Conservation (phyloP, 2,329 filamentous ascomycete species). For the Colletotrichum costaricense region DNA sequence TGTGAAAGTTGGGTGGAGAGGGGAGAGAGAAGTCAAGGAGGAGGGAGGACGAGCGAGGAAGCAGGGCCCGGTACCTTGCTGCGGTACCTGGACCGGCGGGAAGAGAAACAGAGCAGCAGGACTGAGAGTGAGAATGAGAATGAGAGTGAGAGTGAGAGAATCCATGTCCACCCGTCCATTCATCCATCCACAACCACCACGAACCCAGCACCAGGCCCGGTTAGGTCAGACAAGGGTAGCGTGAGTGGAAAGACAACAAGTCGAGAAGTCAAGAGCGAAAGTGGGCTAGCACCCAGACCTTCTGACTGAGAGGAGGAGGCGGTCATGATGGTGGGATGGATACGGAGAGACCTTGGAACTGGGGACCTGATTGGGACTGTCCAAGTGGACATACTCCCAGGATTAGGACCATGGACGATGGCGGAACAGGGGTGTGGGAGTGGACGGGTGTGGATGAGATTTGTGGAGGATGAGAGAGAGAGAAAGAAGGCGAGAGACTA, state of each 20-base stretch:
- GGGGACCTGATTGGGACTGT: conserved; percentile 23
- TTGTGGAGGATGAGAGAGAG: conserved; percentile 18
- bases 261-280: not conserved
- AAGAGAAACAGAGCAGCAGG: not conserved
- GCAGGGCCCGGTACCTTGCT: not conserved
- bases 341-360: conserved; percentile 3
- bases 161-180: not conserved
- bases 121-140: not conserved
- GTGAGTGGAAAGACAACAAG: conserved; percentile 1
- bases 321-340: not conserved
- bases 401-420: conserved; percentile 12
- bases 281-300: conserved; percentile 4
- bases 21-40: not conserved
- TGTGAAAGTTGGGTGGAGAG: not conserved
- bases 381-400: conserved; percentile 6
- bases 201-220: not conserved
- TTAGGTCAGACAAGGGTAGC: conserved; percentile 6
- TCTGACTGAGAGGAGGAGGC: not conserved
- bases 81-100: conserved; percentile 13
- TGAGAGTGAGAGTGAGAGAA: not conserved
- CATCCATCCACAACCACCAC: not conserved
- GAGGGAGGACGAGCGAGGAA: conserved; percentile 5
- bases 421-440: conserved; percentile 3
- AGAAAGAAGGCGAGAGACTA: conserved; percentile 8
- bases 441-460: conserved; percentile 10